phyloP scores from a whole-genome alignment of 805 yeast species.

The Ogataea haglerorum region DNA sequence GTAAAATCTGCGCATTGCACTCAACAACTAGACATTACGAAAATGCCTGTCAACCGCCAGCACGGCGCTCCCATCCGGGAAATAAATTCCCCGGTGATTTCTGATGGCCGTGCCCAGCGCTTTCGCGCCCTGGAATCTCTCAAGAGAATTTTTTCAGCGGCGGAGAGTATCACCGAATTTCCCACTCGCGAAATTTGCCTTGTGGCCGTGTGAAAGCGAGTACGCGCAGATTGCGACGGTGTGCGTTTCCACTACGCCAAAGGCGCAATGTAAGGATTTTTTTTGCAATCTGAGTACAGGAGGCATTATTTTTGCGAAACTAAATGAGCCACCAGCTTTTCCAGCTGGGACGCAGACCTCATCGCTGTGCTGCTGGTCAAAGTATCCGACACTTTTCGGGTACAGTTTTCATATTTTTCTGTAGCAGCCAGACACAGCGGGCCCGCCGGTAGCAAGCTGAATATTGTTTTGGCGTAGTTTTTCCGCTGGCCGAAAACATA shows the following conservation, averaged over 20 bases:
- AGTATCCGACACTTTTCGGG: not conserved
- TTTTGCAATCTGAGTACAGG: not conserved
- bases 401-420: not conserved
- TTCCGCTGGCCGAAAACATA: constrained; percentile 13
- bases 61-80: constrained; percentile 36
- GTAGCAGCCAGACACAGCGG: not conserved
- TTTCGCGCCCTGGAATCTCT: constrained; percentile 37
- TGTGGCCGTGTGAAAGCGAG: constrained; percentile 33
- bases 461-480: constrained; percentile 6
- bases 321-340: not conserved
- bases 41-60: constrained; percentile 34
- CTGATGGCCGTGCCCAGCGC: constrained; percentile 40
- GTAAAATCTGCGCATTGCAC: constrained; percentile 38
- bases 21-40: constrained; percentile 29
- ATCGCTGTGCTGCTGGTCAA: not conserved
- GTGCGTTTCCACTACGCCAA: constrained; percentile 19
- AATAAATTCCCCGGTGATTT: constrained; percentile 20
- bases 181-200: constrained; percentile 35
- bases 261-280: constrained; percentile 12
- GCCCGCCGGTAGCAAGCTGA: constrained; percentile 13
- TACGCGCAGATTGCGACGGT: constrained; percentile 33
- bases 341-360: not conserved
- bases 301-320: not conserved
- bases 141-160: constrained; percentile 30
- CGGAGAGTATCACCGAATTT: constrained; percentile 39